These are phyloP conservation scores for Russula emetica DNA, from an alignment of 768 basidiomycete genomes.

Conservation along the genomic window DNA sequence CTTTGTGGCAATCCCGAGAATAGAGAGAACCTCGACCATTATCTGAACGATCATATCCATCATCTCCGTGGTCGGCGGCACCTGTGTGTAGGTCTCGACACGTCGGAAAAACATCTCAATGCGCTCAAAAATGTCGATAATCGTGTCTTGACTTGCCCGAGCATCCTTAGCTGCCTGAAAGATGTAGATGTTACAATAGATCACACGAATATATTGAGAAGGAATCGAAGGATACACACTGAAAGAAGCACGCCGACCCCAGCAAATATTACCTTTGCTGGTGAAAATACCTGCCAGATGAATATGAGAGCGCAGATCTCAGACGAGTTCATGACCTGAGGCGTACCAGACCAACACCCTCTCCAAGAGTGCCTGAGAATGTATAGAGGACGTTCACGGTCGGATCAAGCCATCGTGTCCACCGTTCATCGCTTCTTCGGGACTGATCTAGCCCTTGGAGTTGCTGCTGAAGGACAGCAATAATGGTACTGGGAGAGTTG, in stretches of 20 bases:
- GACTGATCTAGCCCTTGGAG: not conserved
- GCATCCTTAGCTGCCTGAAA: not conserved
- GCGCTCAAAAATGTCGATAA: not conserved
- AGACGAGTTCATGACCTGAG: not conserved
- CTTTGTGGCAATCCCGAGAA: not conserved
- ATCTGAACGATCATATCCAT: not conserved
- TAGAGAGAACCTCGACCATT: not conserved
- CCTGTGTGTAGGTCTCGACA: not conserved
- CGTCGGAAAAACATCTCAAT: not conserved
- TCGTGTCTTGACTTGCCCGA: not conserved
- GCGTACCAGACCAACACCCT: not conserved
- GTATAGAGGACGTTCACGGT: not conserved
- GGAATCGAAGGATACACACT: not conserved
- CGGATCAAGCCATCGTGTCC: not conserved
- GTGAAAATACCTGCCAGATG: not conserved
- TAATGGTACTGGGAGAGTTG: not conserved
- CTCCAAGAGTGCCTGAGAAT: not conserved
- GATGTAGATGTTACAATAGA: not conserved
- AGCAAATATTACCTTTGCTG: not conserved
- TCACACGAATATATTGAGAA: not conserved
- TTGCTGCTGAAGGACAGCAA: not conserved
- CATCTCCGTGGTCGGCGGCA: not conserved
- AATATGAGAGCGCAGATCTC: not conserved
- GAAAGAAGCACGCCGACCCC: not conserved
- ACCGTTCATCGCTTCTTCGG: not conserved